Conservation (phyloP, 2,329 filamentous ascomycete genomes). For the Neonectria ditissima region DNA sequence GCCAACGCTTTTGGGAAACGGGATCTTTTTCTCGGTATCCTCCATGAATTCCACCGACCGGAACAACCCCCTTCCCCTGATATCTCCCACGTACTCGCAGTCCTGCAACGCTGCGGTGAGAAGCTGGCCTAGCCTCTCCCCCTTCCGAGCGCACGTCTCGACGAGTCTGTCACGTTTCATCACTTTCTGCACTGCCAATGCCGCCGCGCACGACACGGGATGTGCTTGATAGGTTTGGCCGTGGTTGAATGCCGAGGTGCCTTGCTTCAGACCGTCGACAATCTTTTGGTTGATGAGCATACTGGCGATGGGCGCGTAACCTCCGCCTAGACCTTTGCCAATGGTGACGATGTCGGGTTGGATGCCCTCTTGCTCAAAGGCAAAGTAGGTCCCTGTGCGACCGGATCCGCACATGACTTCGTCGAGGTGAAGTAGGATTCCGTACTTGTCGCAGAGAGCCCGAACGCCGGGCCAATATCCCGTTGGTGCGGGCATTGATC, state of each 20-base stretch:
- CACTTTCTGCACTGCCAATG: slow-evolving; percentile 41
- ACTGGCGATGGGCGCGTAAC: neutral
- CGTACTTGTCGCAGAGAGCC: slow-evolving; percentile 76
- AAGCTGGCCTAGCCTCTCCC: slow-evolving; percentile 57
- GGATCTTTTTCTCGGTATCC: slow-evolving; percentile 50
- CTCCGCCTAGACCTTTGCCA: slow-evolving; percentile 61
- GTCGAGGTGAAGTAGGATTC: slow-evolving; percentile 81
- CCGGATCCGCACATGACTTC: slow-evolving; percentile 77
- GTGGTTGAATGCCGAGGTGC: neutral
- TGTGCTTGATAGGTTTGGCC: slow-evolving; percentile 33
- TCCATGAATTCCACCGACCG: slow-evolving; percentile 61
- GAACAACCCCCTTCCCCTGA: slow-evolving; percentile 69
- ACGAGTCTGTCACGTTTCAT: slow-evolving; percentile 65
- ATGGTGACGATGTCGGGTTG: slow-evolving; percentile 72
- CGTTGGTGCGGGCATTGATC: slow-evolving; percentile 72
- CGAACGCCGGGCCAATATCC: slow-evolving; percentile 79
- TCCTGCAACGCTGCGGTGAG: slow-evolving; percentile 57
- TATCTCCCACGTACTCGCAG: slow-evolving; percentile 67
- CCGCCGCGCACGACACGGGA: slow-evolving; percentile 40
- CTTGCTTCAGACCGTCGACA: neutral
- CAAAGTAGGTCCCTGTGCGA: slow-evolving; percentile 68
- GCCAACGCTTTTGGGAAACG: slow-evolving; percentile 47
- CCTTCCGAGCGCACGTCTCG: slow-evolving; percentile 67
- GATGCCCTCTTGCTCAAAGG: slow-evolving; percentile 68
- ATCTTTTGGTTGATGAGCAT: slow-evolving; percentile 5